These are phyloP conservation scores for Quercus rubra DNA, from an alignment of 306 rosid species.

Conservation along the genomic window DNA sequence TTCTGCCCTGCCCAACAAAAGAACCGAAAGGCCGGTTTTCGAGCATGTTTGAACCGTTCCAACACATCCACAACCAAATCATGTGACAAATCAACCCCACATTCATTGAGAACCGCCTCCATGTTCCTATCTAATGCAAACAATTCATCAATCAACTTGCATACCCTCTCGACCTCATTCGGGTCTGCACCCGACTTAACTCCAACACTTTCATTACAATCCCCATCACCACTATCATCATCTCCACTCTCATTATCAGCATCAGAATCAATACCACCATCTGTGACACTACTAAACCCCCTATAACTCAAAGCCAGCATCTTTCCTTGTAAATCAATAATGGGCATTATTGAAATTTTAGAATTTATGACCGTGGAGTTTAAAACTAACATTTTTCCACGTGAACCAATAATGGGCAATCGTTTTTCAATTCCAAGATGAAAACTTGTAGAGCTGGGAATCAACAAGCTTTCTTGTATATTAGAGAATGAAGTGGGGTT, in stretches of 20 bases:
- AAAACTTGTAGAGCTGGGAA: constrained; percentile 10
- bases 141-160: constrained; percentile 89
- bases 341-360: not conserved
- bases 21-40: constrained; percentile 88
- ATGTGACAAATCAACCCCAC: constrained; percentile 52
- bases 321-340: constrained; percentile 15
- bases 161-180: constrained; percentile 61
- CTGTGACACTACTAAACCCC: constrained; percentile 30
- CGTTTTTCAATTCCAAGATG: not conserved
- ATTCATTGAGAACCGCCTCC: constrained; percentile 88
- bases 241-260: constrained; percentile 35
- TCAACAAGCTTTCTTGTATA: constrained; percentile 57
- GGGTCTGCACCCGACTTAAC: constrained; percentile 43
- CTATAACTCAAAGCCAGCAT: constrained; percentile 1
- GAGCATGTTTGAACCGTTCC: constrained; percentile 70
- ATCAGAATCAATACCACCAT: constrained; percentile 32
- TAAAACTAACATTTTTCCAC: constrained; percentile 14
- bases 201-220: constrained; percentile 7
- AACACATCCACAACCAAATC: constrained; percentile 81
- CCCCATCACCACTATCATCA: constrained; percentile 9
- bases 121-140: constrained; percentile 85
- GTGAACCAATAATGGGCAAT: constrained; percentile 1
- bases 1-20: constrained; percentile 79
- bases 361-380: not conserved
- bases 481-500: constrained; percentile 63